A percentile compares a stretch with the other conserved stretches of the same genome.
Conservation (phyloP, 2,329 filamentous ascomycete species). For the Colletotrichum tamarilloi region DNA sequence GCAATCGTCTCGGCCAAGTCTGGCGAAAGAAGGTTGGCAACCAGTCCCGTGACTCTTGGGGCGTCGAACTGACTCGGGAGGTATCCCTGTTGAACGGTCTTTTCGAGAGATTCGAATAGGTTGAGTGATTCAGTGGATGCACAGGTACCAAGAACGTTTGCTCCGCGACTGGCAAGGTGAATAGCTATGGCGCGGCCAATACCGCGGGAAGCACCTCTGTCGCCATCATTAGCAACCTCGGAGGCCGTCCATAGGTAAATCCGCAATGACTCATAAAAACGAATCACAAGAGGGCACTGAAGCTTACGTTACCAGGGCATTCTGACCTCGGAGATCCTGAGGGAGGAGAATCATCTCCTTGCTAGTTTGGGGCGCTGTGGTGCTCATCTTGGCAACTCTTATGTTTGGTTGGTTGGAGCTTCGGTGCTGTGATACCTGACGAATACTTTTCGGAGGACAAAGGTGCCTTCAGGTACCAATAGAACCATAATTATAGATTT, state of each 20-base stretch:
- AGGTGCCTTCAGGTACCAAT: neutral
- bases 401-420: neutral
- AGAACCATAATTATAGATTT: neutral
- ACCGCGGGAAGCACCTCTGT: slow-evolving; percentile 69
- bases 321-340: neutral
- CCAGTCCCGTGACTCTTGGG: slow-evolving; percentile 42
- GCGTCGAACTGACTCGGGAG: neutral
- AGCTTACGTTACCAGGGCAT: slow-evolving; percentile 1
- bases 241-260: too few species aligned
- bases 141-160: slow-evolving; percentile 47
- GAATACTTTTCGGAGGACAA: neutral
- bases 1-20: slow-evolving; percentile 43
- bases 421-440: neutral
- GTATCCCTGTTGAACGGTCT: neutral
- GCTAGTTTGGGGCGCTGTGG: neutral
- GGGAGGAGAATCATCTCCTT: neutral
- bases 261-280: neutral
- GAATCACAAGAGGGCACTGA: neutral
- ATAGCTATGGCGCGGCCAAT: slow-evolving; percentile 43
- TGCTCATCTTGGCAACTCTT: neutral
- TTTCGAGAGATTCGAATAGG: neutral
- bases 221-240: slow-evolving; percentile 41
- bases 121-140: neutral
- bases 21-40: slow-evolving; percentile 44
- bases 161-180: slow-evolving; percentile 43